A percentile compares a stretch with the other conserved stretches of the same genome.
phyloP scores from a whole-genome alignment of 2,329 filamentous ascomycete species.

The Bipolaris bicolor region DNA sequence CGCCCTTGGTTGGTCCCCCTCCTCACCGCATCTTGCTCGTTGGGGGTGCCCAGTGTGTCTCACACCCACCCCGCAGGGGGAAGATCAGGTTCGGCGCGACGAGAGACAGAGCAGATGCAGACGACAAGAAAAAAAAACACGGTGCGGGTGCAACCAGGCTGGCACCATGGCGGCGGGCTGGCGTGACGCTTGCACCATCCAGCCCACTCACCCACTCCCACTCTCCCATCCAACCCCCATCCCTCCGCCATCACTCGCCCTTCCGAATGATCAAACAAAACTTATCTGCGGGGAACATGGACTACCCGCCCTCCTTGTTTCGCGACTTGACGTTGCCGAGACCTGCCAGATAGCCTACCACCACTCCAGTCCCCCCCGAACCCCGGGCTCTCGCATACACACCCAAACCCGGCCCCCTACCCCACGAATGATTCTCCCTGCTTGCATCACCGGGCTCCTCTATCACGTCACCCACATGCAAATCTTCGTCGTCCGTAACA shows the following conservation, averaged over 20 bases:
- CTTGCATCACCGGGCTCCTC: conserved; percentile 38
- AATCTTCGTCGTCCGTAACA: conserved; percentile 16
- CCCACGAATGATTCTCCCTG: conserved; percentile 17
- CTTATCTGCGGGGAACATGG: conserved; percentile 26
- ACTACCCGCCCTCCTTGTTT: background rate
- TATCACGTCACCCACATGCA: conserved; percentile 43
- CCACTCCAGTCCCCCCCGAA: conserved; percentile 1
- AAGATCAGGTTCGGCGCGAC: conserved; percentile 9
- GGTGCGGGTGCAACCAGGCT: conserved; percentile 17
- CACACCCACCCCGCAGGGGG: conserved; percentile 22
- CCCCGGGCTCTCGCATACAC: conserved; percentile 27
- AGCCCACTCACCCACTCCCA: background rate
- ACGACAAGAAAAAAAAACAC: background rate
- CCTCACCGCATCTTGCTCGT: conserved; percentile 19
- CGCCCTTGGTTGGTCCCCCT: conserved; percentile 5
- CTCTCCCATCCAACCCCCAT: no score
- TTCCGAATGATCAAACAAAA: conserved; percentile 14
- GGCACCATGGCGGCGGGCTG: conserved; percentile 15
- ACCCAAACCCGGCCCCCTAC: conserved; percentile 24
- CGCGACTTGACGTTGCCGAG: conserved; percentile 11
- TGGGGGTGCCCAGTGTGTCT: conserved; percentile 15
- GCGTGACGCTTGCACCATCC: conserved; percentile 25
- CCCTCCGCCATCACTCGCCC: background rate
- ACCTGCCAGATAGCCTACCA: conserved; percentile 11
- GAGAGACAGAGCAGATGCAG: background rate